Base-by-base conservation (phyloP, 2,329 filamentous ascomycete genomes). In the Clarireedia hainanense region DNA sequence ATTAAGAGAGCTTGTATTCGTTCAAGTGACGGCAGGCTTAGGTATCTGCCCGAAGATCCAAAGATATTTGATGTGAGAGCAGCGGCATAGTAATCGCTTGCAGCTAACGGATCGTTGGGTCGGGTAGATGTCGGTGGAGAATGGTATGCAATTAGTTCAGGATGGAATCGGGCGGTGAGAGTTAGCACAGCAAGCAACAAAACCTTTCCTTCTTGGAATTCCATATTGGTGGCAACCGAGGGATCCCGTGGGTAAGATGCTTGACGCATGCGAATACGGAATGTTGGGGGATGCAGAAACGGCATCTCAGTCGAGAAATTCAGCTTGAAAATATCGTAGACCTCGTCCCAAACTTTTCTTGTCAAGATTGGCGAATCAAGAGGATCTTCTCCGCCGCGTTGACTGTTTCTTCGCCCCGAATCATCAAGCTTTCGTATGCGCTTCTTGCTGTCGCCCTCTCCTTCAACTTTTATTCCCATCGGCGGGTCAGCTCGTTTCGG, bases 221-320 rank as follows among this genome's bases (percentile, higher is more conserved):
- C 60, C 49, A 42, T 39, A 24, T 53, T 34, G 40, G 61, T 47
- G 24, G 65, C 48, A 37, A 48, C 52, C 10, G 61, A 47, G 34
- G 62, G 55, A 51, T 67, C 65, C 39, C 67, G 56, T 24, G 66
- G 68, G 52, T 70, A 71, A 57, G 71, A 72, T 58, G 71, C 72
- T 60, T 71, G 70, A n/a, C 71, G 72, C 59, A 79, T 72, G 55
- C 73, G 75, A 58, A 77, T 75, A 62, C 78, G 78, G 61, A 89
- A 80, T 0, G 80, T 85, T 2, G 81, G 78, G 5, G 84, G 73
- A 65, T 89, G 86, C 6, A 90, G 68, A 64, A 90, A 90, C 0
- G 86, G 82, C 40, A 90, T 75, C 65, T 89, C 86, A 1, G 85
- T 83, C 0, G 83, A 83, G 67, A 85, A 89, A 66, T 90, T 85